Conservation (phyloP, 768 basidiomycete genomes). For the Russula sp. region DNA sequence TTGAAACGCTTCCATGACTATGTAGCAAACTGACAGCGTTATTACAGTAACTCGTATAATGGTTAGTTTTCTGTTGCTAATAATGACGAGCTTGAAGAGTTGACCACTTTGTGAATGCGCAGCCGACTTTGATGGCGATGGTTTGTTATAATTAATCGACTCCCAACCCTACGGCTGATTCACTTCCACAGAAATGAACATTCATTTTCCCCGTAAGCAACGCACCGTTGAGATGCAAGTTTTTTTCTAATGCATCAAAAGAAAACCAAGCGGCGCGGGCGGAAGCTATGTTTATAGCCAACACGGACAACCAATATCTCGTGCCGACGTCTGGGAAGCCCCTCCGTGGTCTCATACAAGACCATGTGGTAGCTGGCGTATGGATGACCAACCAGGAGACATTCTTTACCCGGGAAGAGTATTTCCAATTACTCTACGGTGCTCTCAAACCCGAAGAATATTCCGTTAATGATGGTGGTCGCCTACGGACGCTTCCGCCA, state of each 20-base stretch:
- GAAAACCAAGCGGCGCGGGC: conserved; percentile 95
- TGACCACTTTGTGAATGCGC: conserved; percentile 21
- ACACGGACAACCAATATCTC: conserved; percentile 98
- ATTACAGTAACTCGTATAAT: conserved; percentile 89
- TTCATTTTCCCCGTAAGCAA: conserved; percentile 92
- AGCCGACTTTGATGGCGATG: conserved; percentile 94
- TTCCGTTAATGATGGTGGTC: conserved; percentile 49
- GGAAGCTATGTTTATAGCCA: conserved; percentile 91
- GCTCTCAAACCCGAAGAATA: conserved; percentile 88
- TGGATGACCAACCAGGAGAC: conserved; percentile 98
- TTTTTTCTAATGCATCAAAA: conserved; percentile 35
- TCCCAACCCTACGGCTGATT: conserved; percentile 25
- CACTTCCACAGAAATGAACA: conserved; percentile 84
- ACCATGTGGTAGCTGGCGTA: conserved; percentile 98
- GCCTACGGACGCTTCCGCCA: conserved; percentile 81
- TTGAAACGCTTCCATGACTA: conserved; percentile 23
- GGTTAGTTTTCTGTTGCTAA: conserved; percentile 46
- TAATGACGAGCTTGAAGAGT: conserved; percentile 17
- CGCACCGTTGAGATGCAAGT: not conserved
- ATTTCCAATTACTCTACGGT: conserved; percentile 93
- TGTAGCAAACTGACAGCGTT: conserved; percentile 30
- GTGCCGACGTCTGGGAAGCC: conserved; percentile 98
- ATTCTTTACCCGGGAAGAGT: conserved; percentile 94
- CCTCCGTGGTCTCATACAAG: conserved; percentile 95
- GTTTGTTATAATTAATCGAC: conserved; percentile 40